Conservation (phyloP, 2,329 filamentous ascomycete genomes). For the Colletotrichum kahawae region DNA sequence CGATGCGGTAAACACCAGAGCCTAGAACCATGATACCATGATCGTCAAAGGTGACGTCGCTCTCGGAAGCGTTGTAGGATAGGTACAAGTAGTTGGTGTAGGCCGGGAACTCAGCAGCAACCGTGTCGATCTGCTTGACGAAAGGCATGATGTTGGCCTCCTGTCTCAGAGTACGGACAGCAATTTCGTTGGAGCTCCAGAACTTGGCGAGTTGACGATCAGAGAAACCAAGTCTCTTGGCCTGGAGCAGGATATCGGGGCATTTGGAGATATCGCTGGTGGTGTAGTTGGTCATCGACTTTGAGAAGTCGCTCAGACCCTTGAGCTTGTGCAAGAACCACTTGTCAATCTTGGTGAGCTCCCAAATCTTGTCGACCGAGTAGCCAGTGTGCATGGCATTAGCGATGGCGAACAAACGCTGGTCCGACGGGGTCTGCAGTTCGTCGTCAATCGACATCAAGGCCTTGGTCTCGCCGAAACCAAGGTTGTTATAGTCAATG, state of each 20-base stretch:
- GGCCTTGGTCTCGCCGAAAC: slow-evolving; percentile 89
- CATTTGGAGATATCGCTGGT: slow-evolving; percentile 69
- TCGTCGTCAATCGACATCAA: slow-evolving; percentile 97
- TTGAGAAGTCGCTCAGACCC: slow-evolving; percentile 87
- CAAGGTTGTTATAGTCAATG: slow-evolving; percentile 93
- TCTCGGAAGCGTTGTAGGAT: slow-evolving; percentile 90
- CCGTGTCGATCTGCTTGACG: slow-evolving; percentile 98
- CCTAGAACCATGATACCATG: slow-evolving; percentile 95
- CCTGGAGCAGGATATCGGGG: slow-evolving; percentile 73
- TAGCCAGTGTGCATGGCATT: slow-evolving; percentile 97
- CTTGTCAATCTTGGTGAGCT: slow-evolving; percentile 97
- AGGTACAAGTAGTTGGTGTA: slow-evolving; percentile 96
- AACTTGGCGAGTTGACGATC: slow-evolving; percentile 94
- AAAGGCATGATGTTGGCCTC: slow-evolving; percentile 86
- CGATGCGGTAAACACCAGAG: slow-evolving; percentile 95
- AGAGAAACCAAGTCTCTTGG: slow-evolving; percentile 93
- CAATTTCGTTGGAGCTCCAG: slow-evolving; percentile 92
- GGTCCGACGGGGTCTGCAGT: slow-evolving; percentile 95
- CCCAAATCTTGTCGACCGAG: slow-evolving; percentile 95
- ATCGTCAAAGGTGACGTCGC: slow-evolving; percentile 85
- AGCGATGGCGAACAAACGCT: slow-evolving; percentile 95
- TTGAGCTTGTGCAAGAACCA: slow-evolving; percentile 97
- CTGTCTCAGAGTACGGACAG: slow-evolving; percentile 82
- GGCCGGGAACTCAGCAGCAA: slow-evolving; percentile 94
- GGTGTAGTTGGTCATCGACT: slow-evolving; percentile 72